phyloP scores from a whole-genome alignment of 2,329 filamentous ascomycete genomes.

The Talaromyces islandicus region DNA sequence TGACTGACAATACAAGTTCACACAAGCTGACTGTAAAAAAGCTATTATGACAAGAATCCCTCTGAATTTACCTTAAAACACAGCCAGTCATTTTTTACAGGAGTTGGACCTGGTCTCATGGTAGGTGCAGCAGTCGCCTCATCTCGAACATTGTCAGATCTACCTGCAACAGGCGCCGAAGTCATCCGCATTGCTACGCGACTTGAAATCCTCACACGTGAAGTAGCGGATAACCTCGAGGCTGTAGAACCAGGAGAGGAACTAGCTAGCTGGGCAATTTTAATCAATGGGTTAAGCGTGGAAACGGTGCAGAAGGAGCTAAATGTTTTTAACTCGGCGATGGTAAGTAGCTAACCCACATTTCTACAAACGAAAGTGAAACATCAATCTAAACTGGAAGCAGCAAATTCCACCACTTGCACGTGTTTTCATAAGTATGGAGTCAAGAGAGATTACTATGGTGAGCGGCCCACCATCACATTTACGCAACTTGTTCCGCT shows the following conservation, averaged over 20 bases:
- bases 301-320: background rate
- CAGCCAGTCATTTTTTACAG: background rate
- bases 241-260: background rate
- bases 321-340: background rate
- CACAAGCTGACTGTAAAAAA: background rate
- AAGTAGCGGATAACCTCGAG: slow-evolving; percentile 1
- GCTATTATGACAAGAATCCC: slow-evolving; percentile 1
- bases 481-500: background rate
- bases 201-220: background rate
- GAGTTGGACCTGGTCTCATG: background rate
- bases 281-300: background rate
- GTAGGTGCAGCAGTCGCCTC: background rate
- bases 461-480: background rate
- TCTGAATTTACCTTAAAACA: background rate
- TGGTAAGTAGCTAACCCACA: background rate
- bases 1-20: background rate
- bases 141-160: background rate
- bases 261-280: background rate
- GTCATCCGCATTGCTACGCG: background rate
- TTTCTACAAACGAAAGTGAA: background rate
- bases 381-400: too few relatives aligned
- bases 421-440: background rate
- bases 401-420: background rate
- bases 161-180: background rate
- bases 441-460: background rate